These are phyloP conservation scores for Carex arenaria DNA, from an alignment of 202 grass and related monocot genomes.

Conservation along the genomic window DNA sequence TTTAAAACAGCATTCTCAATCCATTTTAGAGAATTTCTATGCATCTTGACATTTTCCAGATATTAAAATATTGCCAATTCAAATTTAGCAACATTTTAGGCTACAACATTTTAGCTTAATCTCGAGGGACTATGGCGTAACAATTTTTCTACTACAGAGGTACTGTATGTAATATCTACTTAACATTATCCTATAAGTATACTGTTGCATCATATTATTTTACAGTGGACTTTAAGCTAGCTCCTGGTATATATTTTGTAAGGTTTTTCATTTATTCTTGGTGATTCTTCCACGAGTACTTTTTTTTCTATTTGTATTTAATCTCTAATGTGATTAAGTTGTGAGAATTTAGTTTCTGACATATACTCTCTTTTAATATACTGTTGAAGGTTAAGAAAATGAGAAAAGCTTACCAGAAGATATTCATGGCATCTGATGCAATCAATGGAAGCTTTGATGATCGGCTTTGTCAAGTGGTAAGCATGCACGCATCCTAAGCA, in stretches of 20 bases:
- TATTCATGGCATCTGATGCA: slow-evolving; percentile 63
- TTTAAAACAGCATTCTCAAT: too few species aligned
- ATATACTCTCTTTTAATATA: background rate
- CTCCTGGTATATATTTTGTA: background rate
- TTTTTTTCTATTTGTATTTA: background rate
- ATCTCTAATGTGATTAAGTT: background rate
- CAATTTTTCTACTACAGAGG: slow-evolving; percentile 62
- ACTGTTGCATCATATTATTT: background rate
- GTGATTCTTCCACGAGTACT: background rate
- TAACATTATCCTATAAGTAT: background rate
- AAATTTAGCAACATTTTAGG: too few species aligned
- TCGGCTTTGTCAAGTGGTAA: slow-evolving; percentile 67
- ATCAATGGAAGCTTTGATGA: slow-evolving; percentile 54
- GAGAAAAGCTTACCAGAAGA: slow-evolving; percentile 71
- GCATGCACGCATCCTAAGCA: background rate
- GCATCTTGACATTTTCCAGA: too few species aligned
- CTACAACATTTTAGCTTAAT: too few species aligned
- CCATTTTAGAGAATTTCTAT: too few species aligned
- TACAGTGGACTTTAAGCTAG: background rate
- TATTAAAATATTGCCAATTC: too few species aligned
- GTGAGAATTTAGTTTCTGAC: background rate
- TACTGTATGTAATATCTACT: slow-evolving; percentile 13
- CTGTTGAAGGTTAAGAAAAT: slow-evolving; percentile 50
- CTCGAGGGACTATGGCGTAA: slow-evolving; percentile 78
- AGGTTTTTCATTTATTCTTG: background rate